Conservation (phyloP, 257 asterid genomes). For the Solanum bulbocastanum region DNA sequence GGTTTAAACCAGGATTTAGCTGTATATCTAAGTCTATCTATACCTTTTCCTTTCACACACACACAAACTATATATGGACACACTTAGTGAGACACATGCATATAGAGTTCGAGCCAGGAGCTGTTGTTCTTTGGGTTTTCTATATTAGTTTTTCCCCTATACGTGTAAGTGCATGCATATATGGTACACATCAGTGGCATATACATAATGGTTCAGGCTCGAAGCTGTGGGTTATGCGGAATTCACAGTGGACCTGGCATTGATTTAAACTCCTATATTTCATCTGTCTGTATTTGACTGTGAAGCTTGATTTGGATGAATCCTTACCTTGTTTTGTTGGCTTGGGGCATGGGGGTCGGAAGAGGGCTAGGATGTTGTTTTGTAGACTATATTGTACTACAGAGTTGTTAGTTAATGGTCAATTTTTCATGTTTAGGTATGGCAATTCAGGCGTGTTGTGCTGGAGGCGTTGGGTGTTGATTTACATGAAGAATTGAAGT, state of each 20-base stretch:
- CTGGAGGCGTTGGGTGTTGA: conserved; percentile 63
- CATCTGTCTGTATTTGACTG: neutral
- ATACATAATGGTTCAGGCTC: neutral
- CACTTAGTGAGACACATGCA: neutral
- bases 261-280: neutral
- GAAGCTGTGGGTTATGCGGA: neutral
- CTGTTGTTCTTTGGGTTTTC: neutral
- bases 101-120: neutral
- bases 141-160: neutral
- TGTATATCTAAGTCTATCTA: neutral
- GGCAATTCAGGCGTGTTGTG: conserved; percentile 91
- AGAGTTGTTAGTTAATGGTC: neutral
- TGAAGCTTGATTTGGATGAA: neutral
- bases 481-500: conserved; percentile 57
- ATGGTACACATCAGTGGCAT: neutral
- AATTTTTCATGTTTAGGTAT: conserved; percentile 34
- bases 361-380: neutral
- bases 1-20: neutral
- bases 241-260: neutral
- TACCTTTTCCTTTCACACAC: neutral
- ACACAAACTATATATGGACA: neutral
- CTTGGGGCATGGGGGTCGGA: neutral
- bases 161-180: neutral
- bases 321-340: neutral
- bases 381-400: neutral